Conservation (phyloP, 805 yeast species). For the Lipomyces kockii region DNA sequence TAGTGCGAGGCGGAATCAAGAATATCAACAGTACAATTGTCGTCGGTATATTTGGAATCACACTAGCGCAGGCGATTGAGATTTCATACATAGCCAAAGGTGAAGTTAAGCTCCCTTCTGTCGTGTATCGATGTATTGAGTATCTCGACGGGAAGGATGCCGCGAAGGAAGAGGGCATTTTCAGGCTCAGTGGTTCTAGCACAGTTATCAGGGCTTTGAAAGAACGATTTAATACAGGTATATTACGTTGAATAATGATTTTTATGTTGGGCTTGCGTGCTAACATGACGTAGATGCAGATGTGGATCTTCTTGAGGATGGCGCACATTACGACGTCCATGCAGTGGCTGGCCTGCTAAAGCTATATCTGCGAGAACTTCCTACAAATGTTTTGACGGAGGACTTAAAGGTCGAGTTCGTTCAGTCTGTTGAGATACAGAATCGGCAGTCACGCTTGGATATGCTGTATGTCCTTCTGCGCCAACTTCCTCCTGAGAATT, state of each 20-base stretch:
- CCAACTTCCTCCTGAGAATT: conserved; percentile 58
- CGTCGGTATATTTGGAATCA: conserved; percentile 28
- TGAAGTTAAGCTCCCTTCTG: conserved; percentile 61
- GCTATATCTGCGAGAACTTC: conserved; percentile 77
- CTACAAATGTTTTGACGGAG: conserved; percentile 68
- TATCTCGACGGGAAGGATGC: conserved; percentile 70
- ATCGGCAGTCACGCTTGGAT: conserved; percentile 39
- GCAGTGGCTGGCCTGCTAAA: conserved; percentile 86
- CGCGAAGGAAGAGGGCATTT: conserved; percentile 85
- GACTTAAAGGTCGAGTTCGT: conserved; percentile 51
- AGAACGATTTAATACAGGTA: conserved; percentile 62
- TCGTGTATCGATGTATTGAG: conserved; percentile 74
- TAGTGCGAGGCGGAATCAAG: conserved; percentile 29
- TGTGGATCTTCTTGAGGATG: conserved; percentile 57
- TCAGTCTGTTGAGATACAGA: conserved; percentile 44
- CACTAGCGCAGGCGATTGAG: conserved; percentile 31
- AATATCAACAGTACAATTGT: conserved; percentile 16
- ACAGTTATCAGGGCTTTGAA: conserved; percentile 71
- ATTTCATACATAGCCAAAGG: conserved; percentile 30
- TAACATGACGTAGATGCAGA: conserved; percentile 54
- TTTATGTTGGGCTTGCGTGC: not conserved
- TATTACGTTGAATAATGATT: not conserved
- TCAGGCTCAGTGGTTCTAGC: conserved; percentile 88
- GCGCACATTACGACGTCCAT: conserved; percentile 63
- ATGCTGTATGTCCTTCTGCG: conserved; percentile 45